Conservation (phyloP, 495 filamentous ascomycete species). For the Talaromyces proteolyticus region DNA sequence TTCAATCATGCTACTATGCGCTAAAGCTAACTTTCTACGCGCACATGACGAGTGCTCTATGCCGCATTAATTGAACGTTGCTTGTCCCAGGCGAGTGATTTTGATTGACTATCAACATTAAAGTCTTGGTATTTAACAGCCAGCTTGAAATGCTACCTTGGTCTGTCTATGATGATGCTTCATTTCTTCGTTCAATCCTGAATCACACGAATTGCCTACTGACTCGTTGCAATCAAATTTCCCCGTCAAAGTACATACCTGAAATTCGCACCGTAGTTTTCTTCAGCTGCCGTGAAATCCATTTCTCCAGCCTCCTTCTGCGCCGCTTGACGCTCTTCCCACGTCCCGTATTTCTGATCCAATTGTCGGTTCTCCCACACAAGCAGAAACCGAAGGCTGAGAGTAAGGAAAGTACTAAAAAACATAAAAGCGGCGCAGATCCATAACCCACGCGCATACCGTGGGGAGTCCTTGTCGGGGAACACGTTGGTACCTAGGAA, state of each 20-base stretch:
- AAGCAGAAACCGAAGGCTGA: constrained; percentile 49
- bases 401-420: constrained; percentile 54
- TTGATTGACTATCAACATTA: too few relatives aligned
- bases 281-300: constrained; percentile 25
- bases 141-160: too few relatives aligned
- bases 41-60: too few relatives aligned
- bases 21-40: too few relatives aligned
- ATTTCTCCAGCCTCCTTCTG: constrained; percentile 10
- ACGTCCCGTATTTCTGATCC: constrained; percentile 42
- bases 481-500: constrained; percentile 68
- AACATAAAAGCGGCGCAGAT: constrained; percentile 70
- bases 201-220: background rate
- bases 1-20: too few relatives aligned
- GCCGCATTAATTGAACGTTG: too few relatives aligned
- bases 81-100: too few relatives aligned
- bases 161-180: too few relatives aligned
- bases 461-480: constrained; percentile 51
- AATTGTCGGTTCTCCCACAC: constrained; percentile 57
- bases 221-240: background rate
- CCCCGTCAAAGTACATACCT: constrained; percentile 33
- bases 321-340: constrained; percentile 16
- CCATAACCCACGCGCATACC: constrained; percentile 60
- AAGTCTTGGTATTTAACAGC: too few relatives aligned
- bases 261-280: constrained; percentile 46
- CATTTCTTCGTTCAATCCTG: background rate